Conservation (phyloP, 2,329 filamentous ascomycete species). For the Exophiala mesophila region DNA sequence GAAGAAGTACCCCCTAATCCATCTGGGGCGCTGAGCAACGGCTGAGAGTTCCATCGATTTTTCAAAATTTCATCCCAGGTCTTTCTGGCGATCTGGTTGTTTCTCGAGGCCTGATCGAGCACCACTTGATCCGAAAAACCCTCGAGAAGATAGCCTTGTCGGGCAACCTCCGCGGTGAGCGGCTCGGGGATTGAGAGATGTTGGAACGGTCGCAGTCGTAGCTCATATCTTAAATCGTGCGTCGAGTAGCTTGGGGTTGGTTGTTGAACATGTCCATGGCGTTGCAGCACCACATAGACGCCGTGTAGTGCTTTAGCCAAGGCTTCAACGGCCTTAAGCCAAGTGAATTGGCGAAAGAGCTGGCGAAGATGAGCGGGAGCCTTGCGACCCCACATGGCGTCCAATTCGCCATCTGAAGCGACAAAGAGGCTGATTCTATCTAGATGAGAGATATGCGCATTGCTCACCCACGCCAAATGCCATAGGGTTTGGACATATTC, state of each 20-base stretch:
- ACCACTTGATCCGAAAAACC: conserved; percentile 40
- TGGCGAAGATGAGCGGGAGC: conserved; percentile 33
- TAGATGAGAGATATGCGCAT: conserved; percentile 63
- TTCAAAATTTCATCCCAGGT: conserved; percentile 40
- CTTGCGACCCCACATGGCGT: conserved; percentile 5
- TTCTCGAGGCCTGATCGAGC: conserved; percentile 37
- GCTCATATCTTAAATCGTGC: conserved; percentile 66
- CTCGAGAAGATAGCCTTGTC: conserved; percentile 38
- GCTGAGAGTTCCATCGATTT: conserved; percentile 31
- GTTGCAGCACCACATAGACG: conserved; percentile 63
- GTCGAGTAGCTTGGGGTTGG: conserved; percentile 59
- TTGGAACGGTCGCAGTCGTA: conserved; percentile 82
- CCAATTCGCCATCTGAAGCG: conserved; percentile 25
- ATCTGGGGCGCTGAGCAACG: conserved; percentile 1
- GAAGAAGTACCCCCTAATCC: conserved; percentile 3
- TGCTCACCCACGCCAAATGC: conserved; percentile 71
- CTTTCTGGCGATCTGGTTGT: conserved; percentile 38
- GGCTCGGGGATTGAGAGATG: conserved; percentile 63
- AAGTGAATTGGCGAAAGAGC: conserved; percentile 57
- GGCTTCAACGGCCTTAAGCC: conserved; percentile 58
- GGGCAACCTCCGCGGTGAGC: conserved; percentile 60
- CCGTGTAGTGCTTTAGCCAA: conserved; percentile 50
- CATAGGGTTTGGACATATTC: conserved; percentile 88
- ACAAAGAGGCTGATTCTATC: conserved; percentile 69
- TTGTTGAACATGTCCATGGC: conserved; percentile 44